A percentile compares a stretch with the other conserved stretches of the same genome.
Evolutionary conservation across 1,284 basidiomycete species (phyloP).

Genomic region (Trametes hirsuta): DNA sequence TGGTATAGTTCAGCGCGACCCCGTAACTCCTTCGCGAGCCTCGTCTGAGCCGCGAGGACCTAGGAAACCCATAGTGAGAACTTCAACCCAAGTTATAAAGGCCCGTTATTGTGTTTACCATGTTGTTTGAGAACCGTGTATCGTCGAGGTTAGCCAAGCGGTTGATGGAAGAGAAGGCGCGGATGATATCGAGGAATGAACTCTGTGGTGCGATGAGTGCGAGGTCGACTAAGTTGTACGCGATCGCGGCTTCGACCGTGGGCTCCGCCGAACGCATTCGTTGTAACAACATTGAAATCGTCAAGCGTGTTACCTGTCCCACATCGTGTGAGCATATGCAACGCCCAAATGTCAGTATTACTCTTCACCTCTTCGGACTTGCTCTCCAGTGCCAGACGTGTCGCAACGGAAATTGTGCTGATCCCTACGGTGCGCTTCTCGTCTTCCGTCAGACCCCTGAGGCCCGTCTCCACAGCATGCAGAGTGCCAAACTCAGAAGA

Average conservation of each 20-base stretch:
- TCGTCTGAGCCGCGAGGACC: slow-evolving; percentile 87
- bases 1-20: slow-evolving; percentile 77
- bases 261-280: slow-evolving; percentile 84
- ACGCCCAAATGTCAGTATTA: not conserved
- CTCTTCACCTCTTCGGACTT: slow-evolving; percentile 72
- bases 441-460: slow-evolving; percentile 77
- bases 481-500: slow-evolving; percentile 48
- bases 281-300: slow-evolving; percentile 92
- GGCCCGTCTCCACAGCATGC: slow-evolving; percentile 60
- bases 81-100: not conserved
- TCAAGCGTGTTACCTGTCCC: slow-evolving; percentile 76
- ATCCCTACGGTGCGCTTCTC: slow-evolving; percentile 86
- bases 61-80: slow-evolving; percentile 29
- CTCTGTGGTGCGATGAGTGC: slow-evolving; percentile 79
- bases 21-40: slow-evolving; percentile 78
- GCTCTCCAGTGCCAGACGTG: slow-evolving; percentile 83
- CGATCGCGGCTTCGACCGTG: slow-evolving; percentile 87
- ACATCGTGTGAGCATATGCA: not conserved
- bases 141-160: slow-evolving; percentile 85
- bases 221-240: slow-evolving; percentile 90
- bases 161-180: slow-evolving; percentile 86
- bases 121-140: slow-evolving; percentile 83
- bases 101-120: slow-evolving; percentile 47
- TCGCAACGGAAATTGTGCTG: slow-evolving; percentile 89
- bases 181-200: slow-evolving; percentile 85